These are phyloP conservation scores for Talaromyces nanjingensis DNA, from an alignment of 495 filamentous ascomycete species.

Conservation along the genomic window DNA sequence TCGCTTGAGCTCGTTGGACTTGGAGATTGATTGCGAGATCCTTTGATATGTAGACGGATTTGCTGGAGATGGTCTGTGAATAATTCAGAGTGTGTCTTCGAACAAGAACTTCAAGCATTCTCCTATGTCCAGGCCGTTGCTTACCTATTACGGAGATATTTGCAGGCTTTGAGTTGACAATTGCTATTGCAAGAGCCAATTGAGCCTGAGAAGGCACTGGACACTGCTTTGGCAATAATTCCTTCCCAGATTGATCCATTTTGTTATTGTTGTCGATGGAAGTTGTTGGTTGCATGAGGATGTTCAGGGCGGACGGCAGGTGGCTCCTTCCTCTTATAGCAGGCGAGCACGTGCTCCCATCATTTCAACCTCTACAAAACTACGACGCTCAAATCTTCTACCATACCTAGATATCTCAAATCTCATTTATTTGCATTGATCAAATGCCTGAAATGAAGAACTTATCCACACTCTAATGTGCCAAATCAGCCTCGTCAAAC, in stretches of 20 bases:
- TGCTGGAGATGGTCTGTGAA: slow-evolving; percentile 34
- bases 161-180: slow-evolving; percentile 38
- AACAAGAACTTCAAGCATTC: not conserved
- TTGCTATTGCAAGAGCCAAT: slow-evolving; percentile 38
- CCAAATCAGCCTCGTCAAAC: not conserved
- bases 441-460: not conserved
- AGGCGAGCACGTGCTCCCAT: not conserved
- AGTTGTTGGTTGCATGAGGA: not conserved
- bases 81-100: not conserved
- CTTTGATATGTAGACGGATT: slow-evolving; percentile 30
- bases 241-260: not conserved
- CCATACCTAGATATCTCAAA: not conserved
- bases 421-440: not conserved
- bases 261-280: not conserved
- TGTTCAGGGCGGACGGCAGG: not conserved
- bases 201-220: slow-evolving; percentile 25
- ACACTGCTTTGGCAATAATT: not conserved
- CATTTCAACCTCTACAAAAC: not conserved
- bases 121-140: not conserved
- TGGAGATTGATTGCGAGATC: slow-evolving; percentile 8
- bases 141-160: slow-evolving; percentile 29
- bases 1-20: slow-evolving; percentile 11
- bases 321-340: not conserved
- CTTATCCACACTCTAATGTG: not conserved
- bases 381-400: not conserved